A percentile compares a stretch with the other conserved stretches of the same genome.
These are phyloP conservation scores for Actinomortierella wolfii DNA, from an alignment of 371 early-diverging fungal genomes.

Conservation along the genomic window DNA sequence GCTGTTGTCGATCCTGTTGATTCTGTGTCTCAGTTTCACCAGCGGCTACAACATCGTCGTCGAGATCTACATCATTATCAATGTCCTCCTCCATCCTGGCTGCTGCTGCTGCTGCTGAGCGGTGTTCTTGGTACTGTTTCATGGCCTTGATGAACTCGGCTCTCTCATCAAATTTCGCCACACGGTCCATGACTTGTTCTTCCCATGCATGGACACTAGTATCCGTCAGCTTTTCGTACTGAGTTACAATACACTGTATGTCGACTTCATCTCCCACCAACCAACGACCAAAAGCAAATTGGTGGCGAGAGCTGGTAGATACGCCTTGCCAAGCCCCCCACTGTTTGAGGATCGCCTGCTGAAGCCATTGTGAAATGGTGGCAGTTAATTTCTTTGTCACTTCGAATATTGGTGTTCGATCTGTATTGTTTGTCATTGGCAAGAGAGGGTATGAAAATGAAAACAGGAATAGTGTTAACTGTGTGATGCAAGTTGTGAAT, in stretches of 20 bases:
- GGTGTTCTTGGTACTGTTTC: neutral
- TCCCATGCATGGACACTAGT: conserved; percentile 18
- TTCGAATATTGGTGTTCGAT: too few species aligned
- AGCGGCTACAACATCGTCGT: neutral
- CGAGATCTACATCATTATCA: conserved; percentile 9
- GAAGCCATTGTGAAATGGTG: too few species aligned
- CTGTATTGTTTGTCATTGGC: neutral
- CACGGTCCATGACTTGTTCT: conserved; percentile 7
- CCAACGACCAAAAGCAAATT: conserved; percentile 11
- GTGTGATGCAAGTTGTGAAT: too few species aligned
- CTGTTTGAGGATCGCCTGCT: neutral
- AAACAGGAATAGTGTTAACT: too few species aligned
- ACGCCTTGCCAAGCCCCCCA: neutral
- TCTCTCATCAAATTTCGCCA: conserved; percentile 13
- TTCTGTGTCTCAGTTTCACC: neutral
- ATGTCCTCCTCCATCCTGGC: conserved; percentile 23
- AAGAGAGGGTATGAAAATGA: too few species aligned
- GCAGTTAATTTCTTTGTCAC: too few species aligned
- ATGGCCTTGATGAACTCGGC: conserved; percentile 6
- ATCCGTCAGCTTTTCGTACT: conserved; percentile 14
- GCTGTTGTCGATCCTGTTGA: too few species aligned
- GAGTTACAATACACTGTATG: conserved; percentile 19
- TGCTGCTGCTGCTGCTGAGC: conserved; percentile 13
- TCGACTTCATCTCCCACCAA: conserved; percentile 35
- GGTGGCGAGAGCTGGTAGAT: neutral